Conservation (phyloP, 768 basidiomycete species). For the Melanogaster broomeanus region DNA sequence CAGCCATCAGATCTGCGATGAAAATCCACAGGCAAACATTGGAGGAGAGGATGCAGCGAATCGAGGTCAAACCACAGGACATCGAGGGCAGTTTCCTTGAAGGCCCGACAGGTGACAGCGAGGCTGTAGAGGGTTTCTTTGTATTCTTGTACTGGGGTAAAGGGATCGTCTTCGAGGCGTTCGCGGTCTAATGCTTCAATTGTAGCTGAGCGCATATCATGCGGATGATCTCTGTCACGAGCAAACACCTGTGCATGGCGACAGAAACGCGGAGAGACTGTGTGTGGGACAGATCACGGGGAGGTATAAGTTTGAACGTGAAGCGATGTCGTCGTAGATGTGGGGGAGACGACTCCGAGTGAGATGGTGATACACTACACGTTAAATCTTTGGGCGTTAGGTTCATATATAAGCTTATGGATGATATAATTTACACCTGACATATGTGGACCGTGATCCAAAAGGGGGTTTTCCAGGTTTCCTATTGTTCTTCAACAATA, state of each 20-base stretch:
- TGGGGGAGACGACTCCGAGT: background rate
- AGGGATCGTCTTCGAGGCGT: background rate
- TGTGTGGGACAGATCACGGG: background rate
- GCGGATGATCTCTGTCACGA: background rate
- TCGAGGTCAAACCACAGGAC: slow-evolving; percentile 2
- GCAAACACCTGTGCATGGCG: slow-evolving; percentile 4
- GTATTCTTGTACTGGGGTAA: background rate
- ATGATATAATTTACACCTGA: too few species aligned
- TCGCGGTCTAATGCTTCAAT: background rate
- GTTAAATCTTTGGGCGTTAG: too few species aligned
- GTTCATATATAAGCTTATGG: too few species aligned
- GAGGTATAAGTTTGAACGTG: too few species aligned
- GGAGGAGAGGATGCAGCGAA: background rate
- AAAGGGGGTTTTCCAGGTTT: too few species aligned
- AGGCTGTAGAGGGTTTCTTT: background rate
- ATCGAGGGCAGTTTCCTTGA: slow-evolving; percentile 5
- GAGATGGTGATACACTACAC: too few species aligned
- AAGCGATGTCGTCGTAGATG: background rate
- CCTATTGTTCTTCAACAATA: too few species aligned
- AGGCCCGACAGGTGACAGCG: slow-evolving; percentile 2
- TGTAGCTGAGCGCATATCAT: background rate
- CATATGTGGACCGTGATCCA: too few species aligned
- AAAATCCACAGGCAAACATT: background rate
- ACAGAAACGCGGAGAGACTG: background rate
- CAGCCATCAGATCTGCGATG: background rate